Evolutionary conservation across 148 eudicot species (phyloP), one percentile per base, ranked within the genome.

Genomic region (Rhododendron williamsianum): DNA sequence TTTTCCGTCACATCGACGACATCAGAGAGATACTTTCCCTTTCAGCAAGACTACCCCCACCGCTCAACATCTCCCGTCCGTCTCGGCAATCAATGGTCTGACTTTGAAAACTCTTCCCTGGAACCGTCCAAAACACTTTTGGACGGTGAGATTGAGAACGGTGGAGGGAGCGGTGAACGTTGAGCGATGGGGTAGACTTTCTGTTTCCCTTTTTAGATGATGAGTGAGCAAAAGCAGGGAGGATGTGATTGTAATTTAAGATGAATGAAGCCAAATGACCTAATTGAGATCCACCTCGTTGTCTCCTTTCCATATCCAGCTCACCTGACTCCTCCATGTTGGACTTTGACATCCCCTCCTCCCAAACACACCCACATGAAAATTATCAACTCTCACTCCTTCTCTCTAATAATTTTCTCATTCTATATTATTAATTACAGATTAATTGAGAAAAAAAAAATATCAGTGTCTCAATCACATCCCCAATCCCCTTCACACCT

Each of bases 341-440:
- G 87, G 80, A 51, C 63, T 78, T 85, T 71, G 86, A 87, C 89
- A 84, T 88, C 73, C 86, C 91, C 85, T 79, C 80, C 43, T 4
- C 25, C 84, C 90, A 84, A 85, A 88, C 92, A 89, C 71, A 83
- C 82, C 86, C 93, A 91, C 92, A 89, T 89, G 91, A 91, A 81
- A 89, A 73, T 89, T 82, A 89, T 85, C 85, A 54, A 67, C 58
- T 41, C 69, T 43, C 88, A 30, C 76, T 38, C 45, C 15, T 58
- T 77, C 46, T 49, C 79, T 81, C 35, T 58, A 56, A 83, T 78
- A 78, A 83, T 87, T 67, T 52, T 76, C 81, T 46, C 65, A 15
- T 41, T 41, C 18, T 16, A 63, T 63, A 60, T 19, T 56, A 18
- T 56, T 56, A 35, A 56, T 54, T 54, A 35, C 76, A 78, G 35